Evolutionary conservation across 345 rosid species (phyloP).

Genomic region (Hibiscus syriacus): DNA sequence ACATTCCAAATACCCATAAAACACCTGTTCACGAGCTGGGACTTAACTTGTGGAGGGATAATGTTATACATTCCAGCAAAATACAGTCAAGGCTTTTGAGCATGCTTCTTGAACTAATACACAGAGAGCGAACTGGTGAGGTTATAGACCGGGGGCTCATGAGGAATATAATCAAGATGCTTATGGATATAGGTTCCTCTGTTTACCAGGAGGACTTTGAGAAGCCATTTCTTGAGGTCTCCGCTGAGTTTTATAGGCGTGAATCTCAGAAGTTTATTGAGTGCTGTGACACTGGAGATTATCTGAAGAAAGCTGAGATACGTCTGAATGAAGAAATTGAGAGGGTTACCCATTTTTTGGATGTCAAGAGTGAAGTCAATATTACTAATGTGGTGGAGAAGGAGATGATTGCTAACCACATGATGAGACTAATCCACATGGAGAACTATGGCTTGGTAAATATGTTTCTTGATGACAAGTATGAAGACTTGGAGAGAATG

Average conservation of each 20-base stretch:
- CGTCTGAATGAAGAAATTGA: constrained; percentile 94
- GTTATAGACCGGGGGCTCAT: constrained; percentile 87
- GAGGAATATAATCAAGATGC: constrained; percentile 92
- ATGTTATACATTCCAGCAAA: constrained; percentile 61
- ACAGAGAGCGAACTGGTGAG: constrained; percentile 78
- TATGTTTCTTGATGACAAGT: constrained; percentile 89
- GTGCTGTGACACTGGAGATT: constrained; percentile 91
- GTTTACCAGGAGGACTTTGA: constrained; percentile 98
- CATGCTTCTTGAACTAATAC: constrained; percentile 80
- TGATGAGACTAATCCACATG: constrained; percentile 94
- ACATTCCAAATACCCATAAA: constrained; percentile 65
- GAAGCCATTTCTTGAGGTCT: constrained; percentile 82
- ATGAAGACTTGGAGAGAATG: constrained; percentile 88
- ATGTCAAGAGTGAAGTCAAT: constrained; percentile 76
- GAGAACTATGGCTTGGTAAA: constrained; percentile 91
- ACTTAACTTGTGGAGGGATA: constrained; percentile 87
- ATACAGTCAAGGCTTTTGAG: constrained; percentile 71
- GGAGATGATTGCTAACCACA: constrained; percentile 98
- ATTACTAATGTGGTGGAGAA: constrained; percentile 93
- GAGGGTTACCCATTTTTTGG: constrained; percentile 89
- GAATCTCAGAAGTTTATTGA: constrained; percentile 94
- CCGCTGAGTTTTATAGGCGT: constrained; percentile 82
- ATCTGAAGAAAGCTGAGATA: constrained; percentile 82
- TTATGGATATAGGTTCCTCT: constrained; percentile 88
- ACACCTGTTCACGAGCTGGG: constrained; percentile 97